A percentile compares a stretch with the other conserved stretches of the same genome.
Conservation (phyloP, 1,284 basidiomycete species). For the Erythrobasidium hasegawianum region DNA sequence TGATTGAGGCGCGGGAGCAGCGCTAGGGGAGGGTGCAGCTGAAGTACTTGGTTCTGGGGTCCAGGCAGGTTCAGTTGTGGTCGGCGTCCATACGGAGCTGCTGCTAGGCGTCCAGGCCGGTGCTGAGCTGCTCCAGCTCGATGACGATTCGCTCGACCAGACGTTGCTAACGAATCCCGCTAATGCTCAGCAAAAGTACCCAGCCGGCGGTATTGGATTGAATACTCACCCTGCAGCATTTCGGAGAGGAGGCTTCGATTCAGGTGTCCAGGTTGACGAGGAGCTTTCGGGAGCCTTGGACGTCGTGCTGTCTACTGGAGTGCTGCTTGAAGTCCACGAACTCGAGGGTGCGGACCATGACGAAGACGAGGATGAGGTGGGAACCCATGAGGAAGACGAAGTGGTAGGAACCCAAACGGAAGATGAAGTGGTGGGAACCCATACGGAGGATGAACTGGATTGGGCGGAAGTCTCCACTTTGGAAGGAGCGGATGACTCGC, state of each 20-base stretch:
- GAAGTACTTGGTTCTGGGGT: neutral
- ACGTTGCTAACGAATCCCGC: too few relatives aligned
- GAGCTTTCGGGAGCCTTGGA: too few relatives aligned
- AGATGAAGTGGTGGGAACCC: neutral
- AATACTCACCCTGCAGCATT: neutral
- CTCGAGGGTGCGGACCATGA: too few relatives aligned
- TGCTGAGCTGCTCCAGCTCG: neutral
- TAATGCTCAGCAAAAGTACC: too few relatives aligned
- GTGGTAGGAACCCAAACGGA: too few relatives aligned
- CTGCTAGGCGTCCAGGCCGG: neutral
- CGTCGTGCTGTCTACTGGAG: too few relatives aligned
- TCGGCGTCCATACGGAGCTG: constrained; percentile 4
- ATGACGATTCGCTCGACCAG: constrained; percentile 4
- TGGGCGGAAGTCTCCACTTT: neutral
- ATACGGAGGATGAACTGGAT: neutral
- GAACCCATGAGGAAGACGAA: too few relatives aligned
- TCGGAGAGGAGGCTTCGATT: neutral
- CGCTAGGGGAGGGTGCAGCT: constrained; percentile 8
- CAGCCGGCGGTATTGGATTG: too few relatives aligned
- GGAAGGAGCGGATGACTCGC: neutral
- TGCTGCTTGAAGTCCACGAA: too few relatives aligned
- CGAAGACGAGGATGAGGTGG: too few relatives aligned
- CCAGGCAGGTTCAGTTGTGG: neutral
- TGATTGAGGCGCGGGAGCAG: neutral
- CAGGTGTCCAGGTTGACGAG: neutral